A percentile compares a stretch with the other conserved stretches of the same genome.
Conservation (phyloP, 2,329 filamentous ascomycete genomes). For the Epichloe coenophiala region DNA sequence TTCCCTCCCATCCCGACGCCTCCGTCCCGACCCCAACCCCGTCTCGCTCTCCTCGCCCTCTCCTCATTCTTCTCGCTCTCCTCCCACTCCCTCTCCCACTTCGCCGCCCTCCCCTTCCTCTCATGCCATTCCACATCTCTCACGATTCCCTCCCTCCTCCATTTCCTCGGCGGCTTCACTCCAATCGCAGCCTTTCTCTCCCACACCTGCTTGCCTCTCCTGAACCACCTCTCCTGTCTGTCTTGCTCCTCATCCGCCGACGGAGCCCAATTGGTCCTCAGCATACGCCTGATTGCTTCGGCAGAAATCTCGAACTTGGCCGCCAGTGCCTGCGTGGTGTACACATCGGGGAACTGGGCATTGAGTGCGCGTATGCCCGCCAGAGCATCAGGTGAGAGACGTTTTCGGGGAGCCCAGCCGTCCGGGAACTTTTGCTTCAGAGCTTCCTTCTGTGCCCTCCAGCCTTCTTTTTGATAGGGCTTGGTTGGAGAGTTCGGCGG, state of each 20-base stretch:
- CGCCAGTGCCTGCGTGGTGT: conserved; percentile 61
- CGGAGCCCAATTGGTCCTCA: conserved; percentile 66
- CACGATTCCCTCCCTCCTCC: conserved; percentile 41
- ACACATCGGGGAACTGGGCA: conserved; percentile 60
- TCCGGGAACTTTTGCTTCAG: conserved; percentile 67
- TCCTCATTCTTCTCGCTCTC: conserved; percentile 17
- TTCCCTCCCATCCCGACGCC: neutral
- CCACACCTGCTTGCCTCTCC: conserved; percentile 48
- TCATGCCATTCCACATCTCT: conserved; percentile 30
- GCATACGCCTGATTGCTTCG: conserved; percentile 75
- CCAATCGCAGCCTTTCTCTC: conserved; percentile 44
- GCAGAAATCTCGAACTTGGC: conserved; percentile 73
- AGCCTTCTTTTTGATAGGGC: conserved; percentile 29
- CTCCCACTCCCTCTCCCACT: conserved; percentile 16
- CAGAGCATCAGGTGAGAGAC: conserved; percentile 80
- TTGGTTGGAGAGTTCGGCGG: neutral
- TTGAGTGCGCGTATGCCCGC: conserved; percentile 81
- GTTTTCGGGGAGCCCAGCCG: conserved; percentile 73
- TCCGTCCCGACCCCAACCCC: conserved; percentile 1
- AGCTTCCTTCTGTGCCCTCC: conserved; percentile 65
- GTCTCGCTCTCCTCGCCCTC: conserved; percentile 11
- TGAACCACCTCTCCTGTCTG: conserved; percentile 47
- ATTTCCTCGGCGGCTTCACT: conserved; percentile 45
- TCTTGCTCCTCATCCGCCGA: conserved; percentile 42
- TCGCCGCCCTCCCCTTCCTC: conserved; percentile 15